phyloP scores from a whole-genome alignment of 1,139 yeast species.

The Candida sanyaensis region DNA sequence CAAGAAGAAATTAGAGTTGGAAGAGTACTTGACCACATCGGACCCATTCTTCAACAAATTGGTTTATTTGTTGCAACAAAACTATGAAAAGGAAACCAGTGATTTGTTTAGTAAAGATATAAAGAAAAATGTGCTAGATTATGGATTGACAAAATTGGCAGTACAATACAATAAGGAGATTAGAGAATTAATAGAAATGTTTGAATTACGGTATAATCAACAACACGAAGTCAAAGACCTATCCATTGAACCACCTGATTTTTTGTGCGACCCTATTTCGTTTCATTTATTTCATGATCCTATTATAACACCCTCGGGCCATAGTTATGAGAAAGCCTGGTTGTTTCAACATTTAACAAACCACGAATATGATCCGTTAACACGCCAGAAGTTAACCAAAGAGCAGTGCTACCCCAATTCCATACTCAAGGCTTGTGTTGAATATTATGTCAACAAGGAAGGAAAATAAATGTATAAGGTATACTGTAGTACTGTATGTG shows the following conservation, averaged over 20 bases:
- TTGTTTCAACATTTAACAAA: constrained; percentile 37
- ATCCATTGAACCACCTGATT: constrained; percentile 38
- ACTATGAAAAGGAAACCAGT: constrained; percentile 19
- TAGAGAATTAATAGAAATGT: constrained; percentile 22
- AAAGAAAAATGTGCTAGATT: constrained; percentile 18
- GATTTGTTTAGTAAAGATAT: constrained; percentile 13
- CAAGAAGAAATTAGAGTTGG: constrained; percentile 19
- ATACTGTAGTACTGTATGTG: too few species aligned
- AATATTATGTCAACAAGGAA: constrained; percentile 1
- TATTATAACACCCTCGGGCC: constrained; percentile 48
- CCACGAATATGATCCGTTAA: constrained; percentile 43
- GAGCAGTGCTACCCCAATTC: constrained; percentile 22
- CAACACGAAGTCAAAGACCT: background rate
- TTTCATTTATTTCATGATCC: constrained; percentile 46
- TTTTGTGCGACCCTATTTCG: constrained; percentile 48
- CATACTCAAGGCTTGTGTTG: constrained; percentile 15
- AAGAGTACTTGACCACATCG: constrained; percentile 22
- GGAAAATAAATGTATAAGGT: background rate
- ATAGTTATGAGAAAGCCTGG: constrained; percentile 43
- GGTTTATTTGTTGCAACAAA: constrained; percentile 21
- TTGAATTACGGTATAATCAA: constrained; percentile 21
- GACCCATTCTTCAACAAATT: constrained; percentile 26
- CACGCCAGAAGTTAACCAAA: constrained; percentile 21
- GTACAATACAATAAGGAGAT: constrained; percentile 22
- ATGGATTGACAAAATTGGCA: constrained; percentile 21